A percentile compares a stretch with the other conserved stretches of the same genome.
These are phyloP conservation scores for Cornus florida DNA, from an alignment of 148 eudicot genomes.

Conservation along the genomic window DNA sequence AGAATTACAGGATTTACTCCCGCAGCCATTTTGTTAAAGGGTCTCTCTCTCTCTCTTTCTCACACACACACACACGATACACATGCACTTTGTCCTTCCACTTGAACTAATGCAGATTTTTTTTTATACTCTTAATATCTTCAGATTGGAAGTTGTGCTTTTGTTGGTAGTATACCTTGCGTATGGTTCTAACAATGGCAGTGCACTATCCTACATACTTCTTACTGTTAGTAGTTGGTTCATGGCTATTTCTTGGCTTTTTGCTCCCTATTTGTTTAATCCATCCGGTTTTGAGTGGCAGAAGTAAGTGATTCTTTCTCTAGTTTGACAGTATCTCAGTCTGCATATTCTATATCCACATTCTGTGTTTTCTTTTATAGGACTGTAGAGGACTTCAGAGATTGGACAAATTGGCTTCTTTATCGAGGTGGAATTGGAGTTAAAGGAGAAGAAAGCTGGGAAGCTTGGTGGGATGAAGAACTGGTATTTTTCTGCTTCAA, in stretches of 20 bases:
- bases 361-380: conserved; percentile 30
- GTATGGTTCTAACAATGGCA: conserved; percentile 68
- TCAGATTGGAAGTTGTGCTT: conserved; percentile 89
- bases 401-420: conserved; percentile 99
- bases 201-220: conserved; percentile 76
- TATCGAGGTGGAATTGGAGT: conserved; percentile 99
- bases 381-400: conserved; percentile 92
- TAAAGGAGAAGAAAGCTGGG: conserved; percentile 98
- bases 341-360: neutral
- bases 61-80: neutral
- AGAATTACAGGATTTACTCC: conserved; percentile 97
- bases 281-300: conserved; percentile 99
- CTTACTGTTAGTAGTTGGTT: conserved; percentile 94
- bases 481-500: conserved; percentile 46
- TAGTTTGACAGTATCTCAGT: neutral
- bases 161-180: conserved; percentile 78
- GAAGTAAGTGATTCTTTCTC: conserved; percentile 61
- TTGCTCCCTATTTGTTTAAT: conserved; percentile 95
- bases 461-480: conserved; percentile 99
- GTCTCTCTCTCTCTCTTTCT: conserved; percentile 40
- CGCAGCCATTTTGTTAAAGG: conserved; percentile 99
- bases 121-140: conserved; percentile 7
- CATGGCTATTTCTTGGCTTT: conserved; percentile 94
- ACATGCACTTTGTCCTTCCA: neutral
- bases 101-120: neutral